Evolutionary conservation across 2,329 filamentous ascomycete genomes (phyloP).

Genomic region (Cucurbitaria berberidis): DNA sequence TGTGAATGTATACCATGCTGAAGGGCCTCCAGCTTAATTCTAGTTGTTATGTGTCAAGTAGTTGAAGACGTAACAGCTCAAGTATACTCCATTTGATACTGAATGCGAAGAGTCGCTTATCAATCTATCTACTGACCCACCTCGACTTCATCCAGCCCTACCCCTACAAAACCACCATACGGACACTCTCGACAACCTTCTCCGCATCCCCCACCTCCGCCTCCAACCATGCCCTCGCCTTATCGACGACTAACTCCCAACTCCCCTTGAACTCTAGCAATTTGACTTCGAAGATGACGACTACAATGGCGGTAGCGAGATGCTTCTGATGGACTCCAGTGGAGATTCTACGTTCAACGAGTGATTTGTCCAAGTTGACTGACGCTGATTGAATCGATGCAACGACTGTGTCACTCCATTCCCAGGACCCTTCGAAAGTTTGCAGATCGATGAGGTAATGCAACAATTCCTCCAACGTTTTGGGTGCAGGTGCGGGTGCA

Average conservation of each 20-base stretch:
- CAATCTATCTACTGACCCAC: not conserved
- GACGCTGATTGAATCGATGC: constrained; percentile 19
- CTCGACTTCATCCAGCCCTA: not conserved
- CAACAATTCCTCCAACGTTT: constrained; percentile 35
- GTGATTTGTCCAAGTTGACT: not conserved
- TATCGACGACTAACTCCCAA: constrained; percentile 70
- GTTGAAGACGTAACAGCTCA: no score
- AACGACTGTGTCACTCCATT: constrained; percentile 39
- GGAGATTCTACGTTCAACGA: not conserved
- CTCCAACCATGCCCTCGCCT: constrained; percentile 57
- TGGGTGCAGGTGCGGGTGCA: not conserved
- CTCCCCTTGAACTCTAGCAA: constrained; percentile 57
- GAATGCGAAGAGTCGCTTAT: no score
- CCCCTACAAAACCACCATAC: not conserved
- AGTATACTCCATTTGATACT: no score
- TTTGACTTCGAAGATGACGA: constrained; percentile 58
- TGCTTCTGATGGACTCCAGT: constrained; percentile 17
- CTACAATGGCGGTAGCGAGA: constrained; percentile 51
- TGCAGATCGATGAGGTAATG: constrained; percentile 61
- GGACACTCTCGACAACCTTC: constrained; percentile 2
- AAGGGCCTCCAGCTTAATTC: no score
- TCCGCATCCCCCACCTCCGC: constrained; percentile 4
- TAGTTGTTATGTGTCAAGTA: no score
- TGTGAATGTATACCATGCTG: not conserved
- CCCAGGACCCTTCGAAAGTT: constrained; percentile 63